phyloP scores from a whole-genome alignment of 1,284 basidiomycete species.

The Taiwanofungus camphoratus region DNA sequence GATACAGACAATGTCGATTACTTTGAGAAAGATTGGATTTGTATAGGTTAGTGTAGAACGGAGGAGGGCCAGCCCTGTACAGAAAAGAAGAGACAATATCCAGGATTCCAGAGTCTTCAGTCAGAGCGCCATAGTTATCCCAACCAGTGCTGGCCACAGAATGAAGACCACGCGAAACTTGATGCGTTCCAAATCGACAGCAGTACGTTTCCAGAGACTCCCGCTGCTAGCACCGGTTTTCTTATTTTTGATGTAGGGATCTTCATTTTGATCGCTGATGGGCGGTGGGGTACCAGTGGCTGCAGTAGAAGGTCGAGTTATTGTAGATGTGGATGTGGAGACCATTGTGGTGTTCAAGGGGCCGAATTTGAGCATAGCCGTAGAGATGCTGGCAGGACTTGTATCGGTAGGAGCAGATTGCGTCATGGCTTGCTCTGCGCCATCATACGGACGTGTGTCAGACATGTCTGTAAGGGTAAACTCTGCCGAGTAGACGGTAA shows the following conservation, averaged over 20 bases:
- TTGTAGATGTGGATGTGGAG: constrained; percentile 1
- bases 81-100: background rate
- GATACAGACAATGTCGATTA: too few relatives aligned
- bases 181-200: constrained; percentile 37
- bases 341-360: background rate
- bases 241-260: constrained; percentile 10
- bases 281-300: constrained; percentile 3
- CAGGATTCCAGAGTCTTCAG: too few relatives aligned
- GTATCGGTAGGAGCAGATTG: background rate
- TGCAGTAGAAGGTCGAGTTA: background rate
- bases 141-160: constrained; percentile 52
- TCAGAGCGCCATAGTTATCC: constrained; percentile 42
- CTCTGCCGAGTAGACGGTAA: constrained; percentile 30
- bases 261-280: constrained; percentile 6
- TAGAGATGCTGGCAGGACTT: background rate
- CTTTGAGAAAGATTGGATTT: background rate
- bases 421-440: background rate
- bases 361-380: too few relatives aligned
- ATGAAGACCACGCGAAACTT: constrained; percentile 50
- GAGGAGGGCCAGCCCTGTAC: background rate
- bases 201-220: constrained; percentile 16
- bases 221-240: constrained; percentile 19
- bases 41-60: background rate
- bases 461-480: constrained; percentile 36
- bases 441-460: constrained; percentile 27